These are phyloP conservation scores for Cercospora sp. DNA, from an alignment of 2,329 filamentous ascomycete genomes.

Conservation along the genomic window DNA sequence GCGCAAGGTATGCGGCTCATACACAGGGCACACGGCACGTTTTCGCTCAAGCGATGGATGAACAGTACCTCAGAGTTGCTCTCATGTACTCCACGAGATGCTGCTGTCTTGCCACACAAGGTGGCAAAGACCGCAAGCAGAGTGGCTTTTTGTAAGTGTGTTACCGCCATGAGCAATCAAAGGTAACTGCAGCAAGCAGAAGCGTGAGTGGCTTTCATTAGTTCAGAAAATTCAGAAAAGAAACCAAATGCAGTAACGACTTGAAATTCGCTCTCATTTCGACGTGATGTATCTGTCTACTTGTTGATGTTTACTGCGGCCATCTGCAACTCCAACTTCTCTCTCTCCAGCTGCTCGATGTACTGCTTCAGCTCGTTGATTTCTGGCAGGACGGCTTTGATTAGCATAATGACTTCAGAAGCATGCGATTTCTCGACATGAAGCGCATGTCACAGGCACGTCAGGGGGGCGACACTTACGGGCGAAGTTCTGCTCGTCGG, in stretches of 20 bases:
- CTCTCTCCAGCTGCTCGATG: neutral
- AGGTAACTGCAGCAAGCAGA: neutral
- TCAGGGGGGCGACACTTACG: neutral
- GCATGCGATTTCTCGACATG: neutral
- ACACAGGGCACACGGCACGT: neutral
- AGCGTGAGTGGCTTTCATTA: neutral
- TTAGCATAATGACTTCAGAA: neutral
- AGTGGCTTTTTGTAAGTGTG: neutral
- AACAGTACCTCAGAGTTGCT: neutral
- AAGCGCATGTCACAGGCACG: neutral
- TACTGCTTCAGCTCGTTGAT: neutral
- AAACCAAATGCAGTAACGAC: neutral
- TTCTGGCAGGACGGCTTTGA: neutral
- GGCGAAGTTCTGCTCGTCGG: neutral
- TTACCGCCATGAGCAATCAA: neutral
- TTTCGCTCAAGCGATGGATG: neutral
- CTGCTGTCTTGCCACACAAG: neutral
- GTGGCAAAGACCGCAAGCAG: neutral
- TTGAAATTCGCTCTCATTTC: neutral
- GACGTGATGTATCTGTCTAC: neutral
- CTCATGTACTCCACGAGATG: neutral
- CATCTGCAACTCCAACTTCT: neutral
- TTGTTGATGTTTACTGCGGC: neutral
- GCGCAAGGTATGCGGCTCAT: slow-evolving; percentile 12
- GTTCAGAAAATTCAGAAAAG: neutral